Evolutionary conservation across 2,329 filamentous ascomycete genomes (phyloP), one percentile per base, ranked within the genome.

Genomic region (Trichoderma koningii): DNA sequence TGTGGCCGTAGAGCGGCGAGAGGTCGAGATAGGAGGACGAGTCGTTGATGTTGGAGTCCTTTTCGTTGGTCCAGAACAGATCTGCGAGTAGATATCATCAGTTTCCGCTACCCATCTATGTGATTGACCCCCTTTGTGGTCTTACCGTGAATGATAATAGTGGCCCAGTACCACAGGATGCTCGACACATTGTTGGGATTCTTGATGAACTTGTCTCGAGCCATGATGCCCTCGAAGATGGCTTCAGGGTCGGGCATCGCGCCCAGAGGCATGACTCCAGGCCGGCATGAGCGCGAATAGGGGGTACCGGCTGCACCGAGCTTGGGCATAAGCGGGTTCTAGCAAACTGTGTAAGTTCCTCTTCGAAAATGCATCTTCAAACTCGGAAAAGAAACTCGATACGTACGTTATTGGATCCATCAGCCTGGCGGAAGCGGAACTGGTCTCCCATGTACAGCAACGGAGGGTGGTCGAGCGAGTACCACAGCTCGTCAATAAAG

Each of bases 111-210:
- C 23, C n/a, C 9, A 7, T 34, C 7, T 7, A 10, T 34, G 19
- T 15, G 26, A 50, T 34, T 3, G 30, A 2, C 1, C 21, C 21
- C 21, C 21, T 3, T 23, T 44, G 15, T 7, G 7, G 19, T 50
- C 78, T 66, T 70, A 87, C 86, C 89, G 68, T 91, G 89, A 65
- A 90, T 91, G 67, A 91, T 86, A 63, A 92, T 85, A 21, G 87
- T 89, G 0, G 89, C 89, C 86, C 87, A 89, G 73, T 90, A 88
- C 81, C 88, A 91, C 51, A 91, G 78, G 9, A 91, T 80, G 69
- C 86, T 89, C 1, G 89, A 92, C 1, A 90, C 85, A 44, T 89
- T 89, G 75, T 91, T 91, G 0, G 88, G 88, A 67, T 90, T 87
- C 70, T 81, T 81, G 66, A 78, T 80, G 72, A 84, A 85, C 7